These are phyloP conservation scores for Fonsecaea nubica DNA, from an alignment of 2,329 filamentous ascomycete genomes.

Conservation along the genomic window DNA sequence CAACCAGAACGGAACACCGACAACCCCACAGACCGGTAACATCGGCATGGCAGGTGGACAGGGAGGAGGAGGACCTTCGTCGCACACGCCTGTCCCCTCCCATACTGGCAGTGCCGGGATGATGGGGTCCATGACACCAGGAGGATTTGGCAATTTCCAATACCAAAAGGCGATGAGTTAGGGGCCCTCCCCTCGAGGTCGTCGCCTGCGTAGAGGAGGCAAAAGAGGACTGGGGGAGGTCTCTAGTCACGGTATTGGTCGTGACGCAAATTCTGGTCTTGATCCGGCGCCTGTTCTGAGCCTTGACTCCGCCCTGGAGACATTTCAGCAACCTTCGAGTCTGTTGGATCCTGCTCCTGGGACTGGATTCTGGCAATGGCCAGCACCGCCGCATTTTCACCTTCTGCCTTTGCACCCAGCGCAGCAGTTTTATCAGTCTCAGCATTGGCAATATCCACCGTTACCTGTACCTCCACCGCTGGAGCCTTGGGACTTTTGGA, in stretches of 20 bases:
- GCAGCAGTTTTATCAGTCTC: not conserved
- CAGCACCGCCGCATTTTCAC: not conserved
- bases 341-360: not conserved
- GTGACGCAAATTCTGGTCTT: not conserved
- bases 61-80: slow-evolving; percentile 27
- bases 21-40: slow-evolving; percentile 69
- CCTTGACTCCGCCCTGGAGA: not conserved
- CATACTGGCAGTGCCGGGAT: slow-evolving; percentile 46
- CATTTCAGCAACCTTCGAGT: not conserved
- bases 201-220: not conserved
- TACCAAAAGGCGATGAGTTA: slow-evolving; percentile 39
- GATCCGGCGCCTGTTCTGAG: not conserved
- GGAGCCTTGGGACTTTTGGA: slow-evolving; percentile 1
- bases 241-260: not conserved
- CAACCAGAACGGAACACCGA: slow-evolving; percentile 61
- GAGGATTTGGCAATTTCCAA: slow-evolving; percentile 76
- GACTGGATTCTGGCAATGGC: not conserved
- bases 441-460: not conserved
- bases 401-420: not conserved
- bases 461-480: not conserved
- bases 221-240: not conserved
- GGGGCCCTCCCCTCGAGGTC: slow-evolving; percentile 20
- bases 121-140: slow-evolving; percentile 78
- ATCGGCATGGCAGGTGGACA: slow-evolving; percentile 52
- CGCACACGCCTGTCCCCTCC: slow-evolving; percentile 52